Evolutionary conservation across 768 basidiomycete genomes (phyloP).

Genomic region (Podaxis sp.): DNA sequence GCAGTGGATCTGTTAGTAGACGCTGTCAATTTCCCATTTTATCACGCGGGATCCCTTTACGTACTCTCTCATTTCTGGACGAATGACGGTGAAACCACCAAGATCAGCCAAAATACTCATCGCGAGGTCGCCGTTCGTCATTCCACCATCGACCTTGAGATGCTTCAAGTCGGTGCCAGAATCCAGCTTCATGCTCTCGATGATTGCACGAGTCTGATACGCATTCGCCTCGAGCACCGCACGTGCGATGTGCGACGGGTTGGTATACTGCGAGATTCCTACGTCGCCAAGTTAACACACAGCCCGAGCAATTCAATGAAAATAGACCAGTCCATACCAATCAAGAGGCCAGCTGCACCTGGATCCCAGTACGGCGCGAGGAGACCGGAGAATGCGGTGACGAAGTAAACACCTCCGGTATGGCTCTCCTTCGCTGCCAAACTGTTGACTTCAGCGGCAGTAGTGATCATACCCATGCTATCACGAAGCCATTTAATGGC

Average conservation of each 20-base stretch:
- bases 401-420: slow-evolving; percentile 92
- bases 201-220: slow-evolving; percentile 91
- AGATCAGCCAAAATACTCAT: slow-evolving; percentile 87
- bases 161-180: slow-evolving; percentile 74
- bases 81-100: slow-evolving; percentile 86
- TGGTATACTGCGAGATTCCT: slow-evolving; percentile 86
- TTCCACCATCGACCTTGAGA: slow-evolving; percentile 97
- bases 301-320: background rate
- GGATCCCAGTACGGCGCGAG: slow-evolving; percentile 99
- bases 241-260: slow-evolving; percentile 87
- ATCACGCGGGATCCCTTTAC: slow-evolving; percentile 24
- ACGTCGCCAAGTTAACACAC: background rate
- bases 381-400: slow-evolving; percentile 93
- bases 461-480: slow-evolving; percentile 76
- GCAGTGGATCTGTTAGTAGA: slow-evolving; percentile 75
- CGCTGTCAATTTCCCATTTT: background rate
- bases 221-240: slow-evolving; percentile 96
- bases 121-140: slow-evolving; percentile 90
- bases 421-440: slow-evolving; percentile 73
- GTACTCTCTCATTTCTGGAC: slow-evolving; percentile 96
- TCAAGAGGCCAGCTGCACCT: slow-evolving; percentile 79
- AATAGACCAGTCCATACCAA: slow-evolving; percentile 43
- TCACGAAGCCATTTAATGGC: slow-evolving; percentile 97
- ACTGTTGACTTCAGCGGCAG: slow-evolving; percentile 79
- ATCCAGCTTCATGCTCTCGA: slow-evolving; percentile 94